These are phyloP conservation scores for Cynanchum wilfordii DNA, from an alignment of 257 asterid genomes.

Conservation along the genomic window DNA sequence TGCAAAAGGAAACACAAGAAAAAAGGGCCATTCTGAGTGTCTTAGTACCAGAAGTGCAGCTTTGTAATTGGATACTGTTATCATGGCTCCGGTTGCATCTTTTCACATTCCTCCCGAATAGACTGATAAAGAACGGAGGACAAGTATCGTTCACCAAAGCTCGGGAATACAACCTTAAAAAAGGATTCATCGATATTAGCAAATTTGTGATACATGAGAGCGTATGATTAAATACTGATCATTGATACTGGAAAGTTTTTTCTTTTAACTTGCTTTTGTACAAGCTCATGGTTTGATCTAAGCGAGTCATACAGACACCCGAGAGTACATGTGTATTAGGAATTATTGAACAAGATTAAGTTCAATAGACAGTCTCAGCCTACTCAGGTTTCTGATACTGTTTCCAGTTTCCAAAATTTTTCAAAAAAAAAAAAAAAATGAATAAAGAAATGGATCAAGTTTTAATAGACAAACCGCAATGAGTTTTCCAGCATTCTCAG, in stretches of 20 bases:
- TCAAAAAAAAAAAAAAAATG: neutral
- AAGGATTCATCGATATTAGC: neutral
- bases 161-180: conserved; percentile 86
- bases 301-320: too few species aligned
- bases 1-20: too few species aligned
- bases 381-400: neutral
- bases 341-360: neutral
- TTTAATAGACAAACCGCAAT: conserved; percentile 50
- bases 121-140: conserved; percentile 91
- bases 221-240: too few species aligned
- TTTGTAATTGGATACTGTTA: neutral
- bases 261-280: too few species aligned
- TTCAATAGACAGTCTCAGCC: neutral
- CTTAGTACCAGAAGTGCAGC: neutral
- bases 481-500: conserved; percentile 95
- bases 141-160: conserved; percentile 90
- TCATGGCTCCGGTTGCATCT: conserved; percentile 73
- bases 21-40: too few species aligned
- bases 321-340: too few species aligned
- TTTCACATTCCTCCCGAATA: conserved; percentile 81
- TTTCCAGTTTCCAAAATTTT: neutral
- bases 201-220: too few species aligned
- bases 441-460: neutral
- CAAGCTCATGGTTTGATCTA: too few species aligned
- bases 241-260: too few species aligned